phyloP scores from a whole-genome alignment of 768 basidiomycete genomes.

The Arthromyces matolae region DNA sequence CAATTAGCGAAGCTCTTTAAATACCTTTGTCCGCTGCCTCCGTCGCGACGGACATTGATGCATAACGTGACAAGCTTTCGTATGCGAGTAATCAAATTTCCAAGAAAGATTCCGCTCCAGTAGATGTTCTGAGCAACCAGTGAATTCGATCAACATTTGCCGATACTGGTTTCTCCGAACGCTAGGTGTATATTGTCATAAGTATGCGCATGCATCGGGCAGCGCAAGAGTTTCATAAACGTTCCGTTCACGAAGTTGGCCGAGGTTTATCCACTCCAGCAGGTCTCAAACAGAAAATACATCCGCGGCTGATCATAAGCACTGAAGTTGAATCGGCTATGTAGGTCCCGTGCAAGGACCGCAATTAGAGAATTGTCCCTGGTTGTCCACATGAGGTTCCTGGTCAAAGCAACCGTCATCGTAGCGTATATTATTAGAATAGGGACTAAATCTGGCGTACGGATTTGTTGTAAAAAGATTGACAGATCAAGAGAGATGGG shows the following conservation, averaged over 20 bases:
- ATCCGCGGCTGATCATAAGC: background rate
- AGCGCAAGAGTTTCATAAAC: too few relatives aligned
- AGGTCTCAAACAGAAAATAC: background rate
- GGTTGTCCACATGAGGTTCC: too few relatives aligned
- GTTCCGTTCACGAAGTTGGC: conserved; percentile 4
- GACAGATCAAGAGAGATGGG: too few relatives aligned
- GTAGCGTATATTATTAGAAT: too few relatives aligned
- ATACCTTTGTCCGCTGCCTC: conserved; percentile 15
- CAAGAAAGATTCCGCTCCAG: background rate
- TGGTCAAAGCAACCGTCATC: too few relatives aligned
- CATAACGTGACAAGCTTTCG: conserved; percentile 18
- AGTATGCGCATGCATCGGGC: too few relatives aligned
- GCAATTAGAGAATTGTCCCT: too few relatives aligned
- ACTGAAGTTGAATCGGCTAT: background rate
- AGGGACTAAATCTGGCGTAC: too few relatives aligned
- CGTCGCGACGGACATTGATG: conserved; percentile 12
- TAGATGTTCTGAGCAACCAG: background rate
- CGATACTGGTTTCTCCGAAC: conserved; percentile 12
- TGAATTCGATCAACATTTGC: conserved; percentile 8
- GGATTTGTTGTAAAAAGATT: background rate
- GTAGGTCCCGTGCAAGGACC: too few relatives aligned
- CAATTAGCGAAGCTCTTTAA: conserved; percentile 1
- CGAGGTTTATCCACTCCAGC: conserved; percentile 17
- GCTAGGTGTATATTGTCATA: too few relatives aligned
- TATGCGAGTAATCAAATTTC: background rate